Conservation (phyloP, 2,329 filamentous ascomycete species). For the Didymellaceae sp. region DNA sequence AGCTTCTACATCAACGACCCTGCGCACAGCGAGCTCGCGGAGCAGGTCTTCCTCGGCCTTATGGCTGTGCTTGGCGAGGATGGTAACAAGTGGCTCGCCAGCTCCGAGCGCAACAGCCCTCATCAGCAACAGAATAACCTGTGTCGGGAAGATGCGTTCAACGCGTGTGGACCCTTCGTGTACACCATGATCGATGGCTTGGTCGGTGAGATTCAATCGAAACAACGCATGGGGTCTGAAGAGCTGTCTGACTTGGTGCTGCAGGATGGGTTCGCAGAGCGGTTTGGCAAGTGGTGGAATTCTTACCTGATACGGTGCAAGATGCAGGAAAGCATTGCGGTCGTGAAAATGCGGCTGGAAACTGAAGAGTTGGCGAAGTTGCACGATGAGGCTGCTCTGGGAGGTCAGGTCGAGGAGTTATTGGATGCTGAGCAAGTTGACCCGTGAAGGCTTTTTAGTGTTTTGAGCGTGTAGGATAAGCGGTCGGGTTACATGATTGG, state of each 20-base stretch:
- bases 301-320: background rate
- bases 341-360: background rate
- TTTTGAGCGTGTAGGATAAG: too few species aligned
- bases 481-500: too few species aligned
- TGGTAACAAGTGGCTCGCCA: background rate
- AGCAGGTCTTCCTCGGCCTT: constrained; percentile 10
- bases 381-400: background rate
- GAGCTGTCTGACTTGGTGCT: background rate
- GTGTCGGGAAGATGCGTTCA: background rate
- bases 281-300: background rate
- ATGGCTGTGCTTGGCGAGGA: constrained; percentile 18
- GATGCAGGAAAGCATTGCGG: background rate
- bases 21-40: background rate
- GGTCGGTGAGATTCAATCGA: background rate
- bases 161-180: background rate
- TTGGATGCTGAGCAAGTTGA: too few species aligned
- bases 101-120: background rate
- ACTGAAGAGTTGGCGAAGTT: background rate
- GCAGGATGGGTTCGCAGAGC: background rate
- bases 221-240: background rate
- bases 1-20: constrained; percentile 5
- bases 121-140: background rate
- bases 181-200: background rate
- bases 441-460: too few species aligned
- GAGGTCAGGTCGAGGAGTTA: background rate